phyloP scores from a whole-genome alignment of 2,329 filamentous ascomycete species.

The Stachybotrys elegans region DNA sequence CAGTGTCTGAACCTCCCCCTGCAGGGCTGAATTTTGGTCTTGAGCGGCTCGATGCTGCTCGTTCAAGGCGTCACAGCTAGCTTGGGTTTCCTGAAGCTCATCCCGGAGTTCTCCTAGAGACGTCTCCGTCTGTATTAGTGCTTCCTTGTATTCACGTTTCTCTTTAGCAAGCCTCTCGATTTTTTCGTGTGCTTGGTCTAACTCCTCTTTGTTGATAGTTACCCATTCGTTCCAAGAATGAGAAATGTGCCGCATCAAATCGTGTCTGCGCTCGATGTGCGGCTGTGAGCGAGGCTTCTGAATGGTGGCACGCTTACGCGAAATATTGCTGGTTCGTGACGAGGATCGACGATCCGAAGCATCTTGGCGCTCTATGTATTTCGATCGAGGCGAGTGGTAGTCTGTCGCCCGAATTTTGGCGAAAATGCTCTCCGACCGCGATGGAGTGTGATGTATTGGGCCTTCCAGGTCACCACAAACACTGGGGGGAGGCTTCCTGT shows the following conservation, averaged over 20 bases:
- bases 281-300: conserved; percentile 9
- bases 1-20: conserved; percentile 20
- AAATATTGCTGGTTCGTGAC: conserved; percentile 27
- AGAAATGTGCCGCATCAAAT: conserved; percentile 26
- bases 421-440: too few relatives aligned
- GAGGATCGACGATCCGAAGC: conserved; percentile 13
- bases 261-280: conserved; percentile 19
- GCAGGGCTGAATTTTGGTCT: conserved; percentile 18
- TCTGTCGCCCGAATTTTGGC: too few relatives aligned
- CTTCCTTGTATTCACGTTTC: conserved; percentile 4
- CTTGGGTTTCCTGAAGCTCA: conserved; percentile 17
- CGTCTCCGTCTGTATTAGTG: conserved; percentile 2
- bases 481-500: conserved; percentile 13
- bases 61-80: conserved; percentile 18
- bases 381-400: too few relatives aligned
- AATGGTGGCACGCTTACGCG: conserved; percentile 19
- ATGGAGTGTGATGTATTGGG: conserved; percentile 17
- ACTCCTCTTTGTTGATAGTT: conserved; percentile 23
- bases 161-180: conserved; percentile 11
- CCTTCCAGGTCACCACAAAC: conserved; percentile 26
- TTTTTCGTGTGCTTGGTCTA: conserved; percentile 16
- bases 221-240: conserved; percentile 29
- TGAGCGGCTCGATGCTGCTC: conserved; percentile 17
- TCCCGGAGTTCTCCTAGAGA: conserved; percentile 14
- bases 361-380: too few relatives aligned